Evolutionary conservation across 345 rosid species (phyloP).

Genomic region (Cardiospermum halicacabum): DNA sequence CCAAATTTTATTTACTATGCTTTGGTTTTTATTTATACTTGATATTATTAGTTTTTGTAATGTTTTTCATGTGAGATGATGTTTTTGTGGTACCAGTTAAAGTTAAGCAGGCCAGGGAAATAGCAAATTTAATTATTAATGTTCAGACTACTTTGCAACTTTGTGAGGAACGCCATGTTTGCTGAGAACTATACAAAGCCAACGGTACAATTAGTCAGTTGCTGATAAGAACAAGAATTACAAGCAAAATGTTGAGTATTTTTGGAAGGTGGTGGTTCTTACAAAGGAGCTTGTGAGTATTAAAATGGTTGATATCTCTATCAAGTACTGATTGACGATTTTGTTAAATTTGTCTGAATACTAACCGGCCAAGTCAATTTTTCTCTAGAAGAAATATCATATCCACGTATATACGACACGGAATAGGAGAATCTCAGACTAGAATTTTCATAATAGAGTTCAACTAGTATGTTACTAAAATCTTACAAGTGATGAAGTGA

Average conservation of each 20-base stretch:
- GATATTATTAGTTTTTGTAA: too few relatives aligned
- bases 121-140: neutral
- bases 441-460: too few relatives aligned
- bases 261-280: neutral
- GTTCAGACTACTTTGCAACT: neutral
- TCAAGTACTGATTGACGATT: neutral
- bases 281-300: neutral
- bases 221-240: neutral
- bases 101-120: slow-evolving; percentile 13
- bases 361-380: too few relatives aligned
- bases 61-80: neutral
- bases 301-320: neutral
- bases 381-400: neutral
- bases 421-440: too few relatives aligned
- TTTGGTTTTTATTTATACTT: too few relatives aligned
- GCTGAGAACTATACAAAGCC: too few relatives aligned
- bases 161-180: neutral
- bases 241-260: neutral
- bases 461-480: too few relatives aligned
- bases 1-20: too few relatives aligned
- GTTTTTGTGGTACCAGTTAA: neutral
- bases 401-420: too few relatives aligned
- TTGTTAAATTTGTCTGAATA: neutral
- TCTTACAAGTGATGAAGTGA: too few relatives aligned
- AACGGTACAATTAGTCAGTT: neutral